These are phyloP conservation scores for Pulveroboletus frians DNA, from an alignment of 768 basidiomycete species.

Conservation along the genomic window DNA sequence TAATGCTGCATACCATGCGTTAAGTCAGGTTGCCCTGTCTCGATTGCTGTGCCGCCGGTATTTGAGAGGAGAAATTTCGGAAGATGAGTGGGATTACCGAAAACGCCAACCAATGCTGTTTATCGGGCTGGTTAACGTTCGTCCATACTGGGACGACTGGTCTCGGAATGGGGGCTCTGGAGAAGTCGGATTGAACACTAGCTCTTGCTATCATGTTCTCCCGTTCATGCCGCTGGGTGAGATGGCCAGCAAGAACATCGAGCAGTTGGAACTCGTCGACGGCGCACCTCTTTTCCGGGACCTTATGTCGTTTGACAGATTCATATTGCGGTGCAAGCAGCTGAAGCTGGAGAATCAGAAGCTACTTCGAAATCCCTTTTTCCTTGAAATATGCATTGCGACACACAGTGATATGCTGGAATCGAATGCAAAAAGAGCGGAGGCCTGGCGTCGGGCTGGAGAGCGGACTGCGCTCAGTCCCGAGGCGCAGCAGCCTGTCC, in stretches of 20 bases:
- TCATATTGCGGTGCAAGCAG: not conserved
- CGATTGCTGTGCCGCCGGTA: conserved; percentile 44
- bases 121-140: conserved; percentile 45
- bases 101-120: conserved; percentile 47
- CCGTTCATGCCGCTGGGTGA: not conserved
- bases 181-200: conserved; percentile 31
- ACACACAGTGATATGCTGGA: not conserved
- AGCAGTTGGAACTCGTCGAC: not conserved
- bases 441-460: not conserved
- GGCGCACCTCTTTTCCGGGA: conserved; percentile 36
- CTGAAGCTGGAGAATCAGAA: not conserved
- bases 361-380: not conserved
- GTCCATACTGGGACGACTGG: conserved; percentile 35
- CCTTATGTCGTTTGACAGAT: conserved; percentile 28
- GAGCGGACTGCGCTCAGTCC: not conserved
- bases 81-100: conserved; percentile 50
- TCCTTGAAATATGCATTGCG: not conserved
- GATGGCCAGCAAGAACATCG: not conserved
- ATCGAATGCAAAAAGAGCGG: not conserved
- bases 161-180: conserved; percentile 36
- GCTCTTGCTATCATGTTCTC: conserved; percentile 32
- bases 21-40: conserved; percentile 32
- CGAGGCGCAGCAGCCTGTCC: not conserved
- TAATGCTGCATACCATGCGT: conserved; percentile 43
- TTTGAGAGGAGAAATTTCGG: conserved; percentile 41